Evolutionary conservation across 163 green algal genomes (phyloP).

Genomic region (Chlamydomonas reinhardtii): DNA sequence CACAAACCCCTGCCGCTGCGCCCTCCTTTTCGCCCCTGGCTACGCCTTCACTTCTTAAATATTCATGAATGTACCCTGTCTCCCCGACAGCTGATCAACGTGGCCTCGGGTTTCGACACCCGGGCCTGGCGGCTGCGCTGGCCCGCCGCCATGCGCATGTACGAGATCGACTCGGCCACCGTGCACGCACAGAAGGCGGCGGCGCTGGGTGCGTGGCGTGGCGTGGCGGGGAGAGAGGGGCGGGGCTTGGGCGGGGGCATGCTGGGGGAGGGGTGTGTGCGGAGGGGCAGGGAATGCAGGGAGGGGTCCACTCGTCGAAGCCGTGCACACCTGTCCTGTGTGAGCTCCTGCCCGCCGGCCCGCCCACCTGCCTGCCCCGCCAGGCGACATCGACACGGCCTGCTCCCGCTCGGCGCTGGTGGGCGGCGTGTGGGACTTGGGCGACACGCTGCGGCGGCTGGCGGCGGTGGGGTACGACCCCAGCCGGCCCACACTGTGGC

Average conservation of each 20-base stretch:
- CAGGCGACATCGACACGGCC: constrained; percentile 18
- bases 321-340: too few relatives aligned
- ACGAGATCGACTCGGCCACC: constrained; percentile 35
- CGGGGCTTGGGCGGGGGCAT: too few relatives aligned
- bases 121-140: constrained; percentile 47
- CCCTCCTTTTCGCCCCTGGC: too few relatives aligned
- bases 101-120: constrained; percentile 44
- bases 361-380: too few relatives aligned
- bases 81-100: constrained; percentile 51
- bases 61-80: too few relatives aligned
- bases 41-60: too few relatives aligned
- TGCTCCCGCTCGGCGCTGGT: constrained; percentile 28
- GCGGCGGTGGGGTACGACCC: constrained; percentile 32
- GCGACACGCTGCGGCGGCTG: constrained; percentile 19
- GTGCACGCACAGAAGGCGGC: constrained; percentile 49
- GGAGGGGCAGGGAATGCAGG: too few relatives aligned
- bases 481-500: constrained; percentile 29
- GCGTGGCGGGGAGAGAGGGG: too few relatives aligned
- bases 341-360: too few relatives aligned
- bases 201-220: constrained; percentile 14
- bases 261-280: too few relatives aligned
- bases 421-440: constrained; percentile 41
- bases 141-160: constrained; percentile 24
- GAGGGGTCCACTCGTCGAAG: too few relatives aligned
- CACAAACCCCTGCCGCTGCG: too few relatives aligned